phyloP scores from a whole-genome alignment of 495 filamentous ascomycete genomes.

The Lasiosphaeria hispida region DNA sequence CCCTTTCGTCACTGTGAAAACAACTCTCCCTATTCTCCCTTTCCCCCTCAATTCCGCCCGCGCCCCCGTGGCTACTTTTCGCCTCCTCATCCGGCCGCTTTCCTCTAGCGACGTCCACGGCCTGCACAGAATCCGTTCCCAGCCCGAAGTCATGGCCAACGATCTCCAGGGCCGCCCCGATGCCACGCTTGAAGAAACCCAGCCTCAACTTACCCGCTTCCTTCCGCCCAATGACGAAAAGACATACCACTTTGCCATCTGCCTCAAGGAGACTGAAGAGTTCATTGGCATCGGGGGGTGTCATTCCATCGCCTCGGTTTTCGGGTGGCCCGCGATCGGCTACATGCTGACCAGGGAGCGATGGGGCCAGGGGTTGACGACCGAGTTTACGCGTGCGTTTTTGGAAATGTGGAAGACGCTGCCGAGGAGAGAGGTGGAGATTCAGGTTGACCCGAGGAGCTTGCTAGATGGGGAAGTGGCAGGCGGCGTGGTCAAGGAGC shows the following conservation, averaged over 20 bases:
- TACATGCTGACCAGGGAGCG: background rate
- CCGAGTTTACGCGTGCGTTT: background rate
- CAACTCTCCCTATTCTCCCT: too few species aligned
- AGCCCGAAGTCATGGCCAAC: constrained; percentile 5
- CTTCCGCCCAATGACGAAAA: background rate
- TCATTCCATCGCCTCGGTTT: background rate
- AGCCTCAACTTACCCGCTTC: background rate
- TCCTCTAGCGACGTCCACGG: background rate
- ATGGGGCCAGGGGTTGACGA: background rate
- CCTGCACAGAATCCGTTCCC: constrained; percentile 3
- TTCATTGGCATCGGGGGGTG: background rate
- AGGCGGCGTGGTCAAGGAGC: background rate
- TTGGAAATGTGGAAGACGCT: background rate
- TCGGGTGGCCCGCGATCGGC: background rate
- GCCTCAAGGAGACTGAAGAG: background rate
- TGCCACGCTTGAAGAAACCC: background rate
- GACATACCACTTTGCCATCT: constrained; percentile 4
- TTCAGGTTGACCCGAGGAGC: background rate
- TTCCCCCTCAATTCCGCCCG: too few species aligned
- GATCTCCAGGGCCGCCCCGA: constrained; percentile 7
- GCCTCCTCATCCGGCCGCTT: constrained; percentile 7
- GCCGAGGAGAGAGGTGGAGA: background rate
- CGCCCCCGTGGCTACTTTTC: too few species aligned
- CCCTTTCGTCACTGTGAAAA: too few species aligned
- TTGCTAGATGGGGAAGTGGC: background rate